Percentiles rank a stretch among this genome's conserved stretches.
Conservation (phyloP, 768 basidiomycete species). For the Lactarius psammicola region DNA sequence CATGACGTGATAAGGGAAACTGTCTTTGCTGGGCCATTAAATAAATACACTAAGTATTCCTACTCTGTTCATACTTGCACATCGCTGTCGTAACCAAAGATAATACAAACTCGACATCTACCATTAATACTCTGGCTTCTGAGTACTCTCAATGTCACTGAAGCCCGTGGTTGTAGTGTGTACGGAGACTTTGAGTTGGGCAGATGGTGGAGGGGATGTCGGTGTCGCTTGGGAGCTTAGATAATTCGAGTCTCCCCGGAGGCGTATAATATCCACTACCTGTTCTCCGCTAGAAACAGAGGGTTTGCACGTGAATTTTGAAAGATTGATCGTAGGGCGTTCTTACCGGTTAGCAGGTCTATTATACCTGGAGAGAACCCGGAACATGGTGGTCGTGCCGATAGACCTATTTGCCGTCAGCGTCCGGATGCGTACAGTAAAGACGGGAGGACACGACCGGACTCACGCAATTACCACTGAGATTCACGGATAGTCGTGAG, state of each 20-base stretch:
- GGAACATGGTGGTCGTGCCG: constrained; percentile 9
- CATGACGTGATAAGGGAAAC: too few relatives aligned
- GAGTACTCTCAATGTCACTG: background rate
- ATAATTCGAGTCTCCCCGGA: background rate
- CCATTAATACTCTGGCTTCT: background rate
- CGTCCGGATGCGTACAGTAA: background rate
- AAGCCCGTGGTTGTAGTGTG: background rate
- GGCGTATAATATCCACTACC: background rate
- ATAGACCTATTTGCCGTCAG: background rate
- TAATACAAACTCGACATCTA: background rate
- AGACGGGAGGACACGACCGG: background rate
- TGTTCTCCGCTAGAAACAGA: background rate
- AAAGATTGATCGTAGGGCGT: too few relatives aligned
- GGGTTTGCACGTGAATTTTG: background rate
- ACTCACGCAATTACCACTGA: constrained; percentile 23
- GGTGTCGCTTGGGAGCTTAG: background rate
- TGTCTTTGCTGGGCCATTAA: too few relatives aligned
- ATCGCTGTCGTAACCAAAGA: background rate
- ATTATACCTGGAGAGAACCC: constrained; percentile 5
- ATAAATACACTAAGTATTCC: too few relatives aligned
- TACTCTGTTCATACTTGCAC: too few relatives aligned
- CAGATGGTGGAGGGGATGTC: background rate
- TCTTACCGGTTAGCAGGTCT: constrained; percentile 1
- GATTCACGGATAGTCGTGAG: background rate
- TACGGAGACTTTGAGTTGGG: constrained; percentile 7